Evolutionary conservation across 2,329 filamentous ascomycete genomes (phyloP), one percentile per base, ranked within the genome.

Genomic region (Colletotrichum plurivorum): DNA sequence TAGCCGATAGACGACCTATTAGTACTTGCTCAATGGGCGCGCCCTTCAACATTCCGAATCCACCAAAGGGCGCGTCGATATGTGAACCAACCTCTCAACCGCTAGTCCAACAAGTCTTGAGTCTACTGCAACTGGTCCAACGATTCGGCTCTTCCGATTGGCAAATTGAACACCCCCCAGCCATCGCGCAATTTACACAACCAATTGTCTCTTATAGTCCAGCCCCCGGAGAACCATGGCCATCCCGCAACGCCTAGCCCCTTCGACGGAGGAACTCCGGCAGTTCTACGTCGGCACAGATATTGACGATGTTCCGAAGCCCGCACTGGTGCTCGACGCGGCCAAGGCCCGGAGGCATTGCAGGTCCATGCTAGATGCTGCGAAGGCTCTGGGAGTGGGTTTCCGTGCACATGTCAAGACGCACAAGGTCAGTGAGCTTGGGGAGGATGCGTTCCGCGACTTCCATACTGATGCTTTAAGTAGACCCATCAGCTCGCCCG

Each of bases 361-460:
- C 74, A 73, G 81, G 15, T 81, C 85, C 1, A 90, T 92, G 85
- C 81, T 89, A 0, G 73, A 83, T 0, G 84, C 88, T 0, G 82
- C 84, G 2, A 73, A 81, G 6, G 75, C 78, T 10, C 75, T 92
- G 0, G 80, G 80, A 0, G 81, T 91, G 0, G 83, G 79, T 0
- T 92, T 92, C 68, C 81, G 90, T 13, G 87, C 88, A 0, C 90
- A 92, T 72, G 84, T 92, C 5, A 92, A 92, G 76, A 91, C 88
- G 8, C 90, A 92, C 75, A 92, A 92, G 78, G 88, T 88, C 5
- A 45, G 48, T 16, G 3, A 25, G n/a, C 22, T 25, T 25, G 22
- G 22, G 2, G 4, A 25, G 22, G 22, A 25, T 25, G 22, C 22
- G 22, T 25, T 25, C 22, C 22, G 4, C 4, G 22, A 25, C 4